phyloP scores from a whole-genome alignment of 2,329 filamentous ascomycete species.

The Sordariomycetes sp. region DNA sequence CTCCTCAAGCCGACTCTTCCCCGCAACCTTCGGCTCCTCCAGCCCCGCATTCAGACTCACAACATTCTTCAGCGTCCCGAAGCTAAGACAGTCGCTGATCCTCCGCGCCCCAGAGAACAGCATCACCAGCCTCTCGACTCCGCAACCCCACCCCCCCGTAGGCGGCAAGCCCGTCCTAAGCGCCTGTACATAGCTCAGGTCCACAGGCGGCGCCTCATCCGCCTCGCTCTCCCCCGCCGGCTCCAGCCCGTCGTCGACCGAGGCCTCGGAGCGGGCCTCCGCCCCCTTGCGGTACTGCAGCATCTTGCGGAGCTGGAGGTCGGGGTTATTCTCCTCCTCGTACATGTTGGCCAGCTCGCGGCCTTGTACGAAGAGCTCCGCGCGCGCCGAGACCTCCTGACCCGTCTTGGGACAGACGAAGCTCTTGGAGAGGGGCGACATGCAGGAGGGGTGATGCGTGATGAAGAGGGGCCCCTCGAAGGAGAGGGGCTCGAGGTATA shows the following conservation, averaged over 20 bases:
- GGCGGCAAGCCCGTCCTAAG: slow-evolving; percentile 86
- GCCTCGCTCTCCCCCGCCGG: slow-evolving; percentile 16
- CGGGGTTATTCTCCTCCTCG: slow-evolving; percentile 92
- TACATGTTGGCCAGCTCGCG: slow-evolving; percentile 92
- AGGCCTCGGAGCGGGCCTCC: slow-evolving; percentile 9
- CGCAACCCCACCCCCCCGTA: slow-evolving; percentile 93
- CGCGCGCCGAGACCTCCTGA: slow-evolving; percentile 67
- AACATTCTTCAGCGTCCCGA: slow-evolving; percentile 69
- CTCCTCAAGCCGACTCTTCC: neutral
- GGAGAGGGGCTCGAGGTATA: slow-evolving; percentile 69
- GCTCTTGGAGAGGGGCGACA: slow-evolving; percentile 85
- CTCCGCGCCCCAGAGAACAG: slow-evolving; percentile 64
- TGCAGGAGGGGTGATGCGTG: slow-evolving; percentile 75
- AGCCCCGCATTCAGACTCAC: slow-evolving; percentile 21
- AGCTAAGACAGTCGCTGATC: slow-evolving; percentile 78
- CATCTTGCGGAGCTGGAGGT: slow-evolving; percentile 77
- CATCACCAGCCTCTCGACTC: slow-evolving; percentile 86
- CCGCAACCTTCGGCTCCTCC: neutral
- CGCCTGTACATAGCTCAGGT: slow-evolving; percentile 74
- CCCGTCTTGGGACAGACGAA: slow-evolving; percentile 54
- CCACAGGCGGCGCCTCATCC: slow-evolving; percentile 34
- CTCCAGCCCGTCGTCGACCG: slow-evolving; percentile 19
- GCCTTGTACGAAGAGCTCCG: slow-evolving; percentile 70
- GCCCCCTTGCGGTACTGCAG: slow-evolving; percentile 30
- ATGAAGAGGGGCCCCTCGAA: slow-evolving; percentile 63